Percentiles rank a stretch among this genome's conserved stretches.
These are phyloP conservation scores for Botrytis galanthina DNA, from an alignment of 2,329 filamentous ascomycete genomes.

Conservation along the genomic window DNA sequence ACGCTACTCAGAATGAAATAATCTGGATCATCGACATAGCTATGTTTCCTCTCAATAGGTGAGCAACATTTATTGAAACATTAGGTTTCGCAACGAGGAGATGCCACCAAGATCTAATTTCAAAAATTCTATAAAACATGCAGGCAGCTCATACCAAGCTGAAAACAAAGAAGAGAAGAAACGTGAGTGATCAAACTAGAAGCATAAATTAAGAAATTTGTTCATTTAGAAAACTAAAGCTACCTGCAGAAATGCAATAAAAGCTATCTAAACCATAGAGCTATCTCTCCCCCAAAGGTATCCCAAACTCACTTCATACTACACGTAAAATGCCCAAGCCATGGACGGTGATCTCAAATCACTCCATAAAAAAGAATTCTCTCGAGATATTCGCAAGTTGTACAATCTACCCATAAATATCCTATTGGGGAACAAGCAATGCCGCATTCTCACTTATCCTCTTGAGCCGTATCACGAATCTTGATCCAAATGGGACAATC, in stretches of 20 bases:
- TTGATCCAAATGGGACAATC: not conserved
- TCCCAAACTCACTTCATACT: not conserved
- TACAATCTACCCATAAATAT: not conserved
- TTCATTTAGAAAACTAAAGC: not conserved
- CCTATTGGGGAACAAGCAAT: rapidly evolving
- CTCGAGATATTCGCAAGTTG: not conserved
- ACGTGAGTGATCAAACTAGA: rapidly evolving
- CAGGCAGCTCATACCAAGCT: rapidly evolving
- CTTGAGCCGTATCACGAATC: not conserved
- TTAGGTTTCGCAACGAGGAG: too few relatives aligned
- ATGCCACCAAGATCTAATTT: too few relatives aligned
- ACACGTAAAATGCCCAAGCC: not conserved
- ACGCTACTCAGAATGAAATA: too few relatives aligned
- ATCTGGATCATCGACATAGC: too few relatives aligned
- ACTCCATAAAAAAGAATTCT: not conserved
- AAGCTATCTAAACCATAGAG: not conserved
- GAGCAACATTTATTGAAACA: too few relatives aligned
- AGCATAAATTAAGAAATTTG: not conserved
- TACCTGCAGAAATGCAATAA: not conserved
- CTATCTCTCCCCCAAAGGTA: not conserved
- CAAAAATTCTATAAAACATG: too few relatives aligned
- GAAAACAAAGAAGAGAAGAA: too few relatives aligned
- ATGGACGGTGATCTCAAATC: not conserved
- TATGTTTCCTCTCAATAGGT: too few relatives aligned
- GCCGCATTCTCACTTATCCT: not conserved